A percentile compares a stretch with the other conserved stretches of the same genome.
Evolutionary conservation across 2,329 filamentous ascomycete species (phyloP).

Genomic region (Monosporascus sp.): DNA sequence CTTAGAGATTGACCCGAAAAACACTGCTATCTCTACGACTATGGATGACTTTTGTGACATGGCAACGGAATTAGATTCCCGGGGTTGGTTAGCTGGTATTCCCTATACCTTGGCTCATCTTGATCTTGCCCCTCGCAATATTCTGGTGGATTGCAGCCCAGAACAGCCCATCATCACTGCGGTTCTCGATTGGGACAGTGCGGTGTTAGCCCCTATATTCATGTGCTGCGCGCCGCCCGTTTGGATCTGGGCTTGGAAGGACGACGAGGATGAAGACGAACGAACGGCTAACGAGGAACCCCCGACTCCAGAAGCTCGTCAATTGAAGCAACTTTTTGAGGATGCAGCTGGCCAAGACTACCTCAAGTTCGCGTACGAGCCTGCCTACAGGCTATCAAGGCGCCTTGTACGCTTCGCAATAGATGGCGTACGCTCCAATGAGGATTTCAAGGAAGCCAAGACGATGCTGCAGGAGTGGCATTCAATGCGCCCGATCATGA

Average conservation of each 20-base stretch:
- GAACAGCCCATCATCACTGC: slow-evolving; percentile 10
- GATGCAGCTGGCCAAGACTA: slow-evolving; percentile 20
- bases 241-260: slow-evolving; percentile 25
- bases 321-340: slow-evolving; percentile 24
- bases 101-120: slow-evolving; percentile 14
- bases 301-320: neutral
- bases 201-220: slow-evolving; percentile 25
- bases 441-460: neutral
- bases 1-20: neutral
- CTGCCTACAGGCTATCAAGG: slow-evolving; percentile 17
- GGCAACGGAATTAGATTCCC: neutral
- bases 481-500: neutral
- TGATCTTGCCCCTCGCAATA: slow-evolving; percentile 23
- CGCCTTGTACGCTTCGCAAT: slow-evolving; percentile 8
- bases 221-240: slow-evolving; percentile 25
- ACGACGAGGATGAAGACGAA: slow-evolving; percentile 16
- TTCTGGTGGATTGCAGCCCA: slow-evolving; percentile 17
- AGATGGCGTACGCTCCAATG: neutral
- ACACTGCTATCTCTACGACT: neutral
- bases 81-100: slow-evolving; percentile 1
- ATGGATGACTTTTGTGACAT: slow-evolving; percentile 4
- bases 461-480: slow-evolving; percentile 7
- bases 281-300: slow-evolving; percentile 5
- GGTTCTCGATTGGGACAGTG: slow-evolving; percentile 29
- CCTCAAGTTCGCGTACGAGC: slow-evolving; percentile 17